Conservation (phyloP, 139 green algal species). For the Chlorella ohadii region DNA sequence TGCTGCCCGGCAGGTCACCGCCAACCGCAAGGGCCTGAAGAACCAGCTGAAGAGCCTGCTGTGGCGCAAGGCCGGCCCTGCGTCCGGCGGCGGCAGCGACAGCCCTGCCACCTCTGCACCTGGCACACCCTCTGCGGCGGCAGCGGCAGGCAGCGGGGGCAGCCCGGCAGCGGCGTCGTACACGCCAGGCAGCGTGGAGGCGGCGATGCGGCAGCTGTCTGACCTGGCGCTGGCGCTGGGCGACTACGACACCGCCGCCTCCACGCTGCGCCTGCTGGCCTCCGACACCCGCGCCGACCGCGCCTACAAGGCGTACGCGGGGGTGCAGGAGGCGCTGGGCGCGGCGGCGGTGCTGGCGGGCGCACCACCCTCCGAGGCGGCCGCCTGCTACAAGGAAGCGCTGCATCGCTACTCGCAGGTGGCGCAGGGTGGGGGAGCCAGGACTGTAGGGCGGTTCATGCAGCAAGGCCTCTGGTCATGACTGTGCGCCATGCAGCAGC, state of each 20-base stretch:
- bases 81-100: too few species aligned
- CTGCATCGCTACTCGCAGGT: slow-evolving; percentile 51
- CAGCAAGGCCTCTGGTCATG: too few species aligned
- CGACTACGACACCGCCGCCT: slow-evolving; percentile 81
- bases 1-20: slow-evolving; percentile 53
- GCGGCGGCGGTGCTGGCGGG: slow-evolving; percentile 47
- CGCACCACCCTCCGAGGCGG: slow-evolving; percentile 26
- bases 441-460: too few species aligned
- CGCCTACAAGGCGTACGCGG: slow-evolving; percentile 82
- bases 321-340: slow-evolving; percentile 71
- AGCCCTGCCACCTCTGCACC: neutral
- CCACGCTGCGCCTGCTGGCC: slow-evolving; percentile 82
- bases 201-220: slow-evolving; percentile 79
- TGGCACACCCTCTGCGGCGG: slow-evolving; percentile 21
- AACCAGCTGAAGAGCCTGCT: slow-evolving; percentile 91
- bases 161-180: slow-evolving; percentile 12
- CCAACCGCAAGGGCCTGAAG: slow-evolving; percentile 78
- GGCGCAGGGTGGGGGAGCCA: neutral
- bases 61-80: slow-evolving; percentile 51
- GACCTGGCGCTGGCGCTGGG: slow-evolving; percentile 90
- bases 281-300: slow-evolving; percentile 72
- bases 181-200: slow-evolving; percentile 61
- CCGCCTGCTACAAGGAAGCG: slow-evolving; percentile 51
- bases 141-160: neutral
- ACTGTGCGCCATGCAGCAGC: too few species aligned